Evolutionary conservation across 805 yeast species (phyloP).

Genomic region (Ogataea saltuana): DNA sequence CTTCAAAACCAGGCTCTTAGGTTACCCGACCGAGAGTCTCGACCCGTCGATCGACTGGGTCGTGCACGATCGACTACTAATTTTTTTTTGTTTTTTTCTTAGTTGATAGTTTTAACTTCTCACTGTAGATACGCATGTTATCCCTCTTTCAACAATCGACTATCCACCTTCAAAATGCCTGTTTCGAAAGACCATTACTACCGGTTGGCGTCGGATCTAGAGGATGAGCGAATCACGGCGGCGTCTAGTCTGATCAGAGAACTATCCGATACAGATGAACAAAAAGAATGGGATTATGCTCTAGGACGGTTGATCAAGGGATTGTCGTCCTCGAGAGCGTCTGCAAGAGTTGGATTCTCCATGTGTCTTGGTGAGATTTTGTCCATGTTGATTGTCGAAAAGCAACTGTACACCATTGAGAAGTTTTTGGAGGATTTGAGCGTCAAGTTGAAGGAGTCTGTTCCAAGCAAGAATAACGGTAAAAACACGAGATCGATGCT

Average conservation of each 20-base stretch:
- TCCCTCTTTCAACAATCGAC: neutral
- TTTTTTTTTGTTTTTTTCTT: neutral
- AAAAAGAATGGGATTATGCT: slow-evolving; percentile 79
- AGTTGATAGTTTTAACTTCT: neutral
- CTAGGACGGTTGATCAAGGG: slow-evolving; percentile 78
- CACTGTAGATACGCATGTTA: neutral
- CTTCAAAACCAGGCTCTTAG: too few relatives aligned
- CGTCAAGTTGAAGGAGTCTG: slow-evolving; percentile 39
- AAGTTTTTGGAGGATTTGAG: slow-evolving; percentile 39
- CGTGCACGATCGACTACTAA: neutral
- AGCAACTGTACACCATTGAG: slow-evolving; percentile 39
- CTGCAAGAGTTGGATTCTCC: slow-evolving; percentile 86
- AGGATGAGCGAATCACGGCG: slow-evolving; percentile 68
- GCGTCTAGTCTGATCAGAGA: slow-evolving; percentile 68
- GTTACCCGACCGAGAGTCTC: neutral
- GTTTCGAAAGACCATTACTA: slow-evolving; percentile 78
- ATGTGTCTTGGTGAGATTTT: slow-evolving; percentile 78
- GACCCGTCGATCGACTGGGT: slow-evolving; percentile 18
- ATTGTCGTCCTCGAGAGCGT: slow-evolving; percentile 74
- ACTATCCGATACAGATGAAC: slow-evolving; percentile 43
- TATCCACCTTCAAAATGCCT: neutral
- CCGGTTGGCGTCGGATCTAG: slow-evolving; percentile 72
- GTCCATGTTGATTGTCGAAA: slow-evolving; percentile 34
- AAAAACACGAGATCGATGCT: slow-evolving; percentile 76
- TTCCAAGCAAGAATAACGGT: slow-evolving; percentile 58